phyloP scores from a whole-genome alignment of 2,329 filamentous ascomycete species.

The Ascosphaera aggregata region DNA sequence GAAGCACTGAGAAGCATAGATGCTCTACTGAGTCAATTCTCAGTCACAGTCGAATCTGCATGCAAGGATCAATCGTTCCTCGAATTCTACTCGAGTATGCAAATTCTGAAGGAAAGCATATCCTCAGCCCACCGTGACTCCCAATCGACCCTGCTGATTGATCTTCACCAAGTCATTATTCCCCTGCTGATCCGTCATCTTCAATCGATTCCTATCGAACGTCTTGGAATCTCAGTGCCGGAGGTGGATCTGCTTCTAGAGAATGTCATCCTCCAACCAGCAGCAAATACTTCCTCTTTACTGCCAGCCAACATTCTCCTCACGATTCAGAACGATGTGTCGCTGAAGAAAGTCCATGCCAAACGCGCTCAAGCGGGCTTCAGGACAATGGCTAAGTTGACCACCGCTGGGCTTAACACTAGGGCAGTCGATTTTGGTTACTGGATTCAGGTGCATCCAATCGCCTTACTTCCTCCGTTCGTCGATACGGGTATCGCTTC shows the following conservation, averaged over 20 bases:
- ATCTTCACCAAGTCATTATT: constrained; percentile 57
- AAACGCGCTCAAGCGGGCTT: constrained; percentile 39
- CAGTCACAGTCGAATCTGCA: constrained; percentile 43
- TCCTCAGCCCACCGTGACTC: constrained; percentile 39
- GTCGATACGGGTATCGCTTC: constrained; percentile 67
- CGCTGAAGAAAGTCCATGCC: constrained; percentile 56
- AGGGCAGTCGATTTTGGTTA: constrained; percentile 75
- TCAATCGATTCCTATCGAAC: constrained; percentile 74
- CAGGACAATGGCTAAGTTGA: constrained; percentile 51
- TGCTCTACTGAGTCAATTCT: constrained; percentile 42
- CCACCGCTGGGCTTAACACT: constrained; percentile 60
- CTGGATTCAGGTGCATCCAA: constrained; percentile 60
- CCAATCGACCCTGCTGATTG: constrained; percentile 49
- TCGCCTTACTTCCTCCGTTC: constrained; percentile 39
- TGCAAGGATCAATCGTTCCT: constrained; percentile 48
- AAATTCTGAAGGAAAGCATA: constrained; percentile 45
- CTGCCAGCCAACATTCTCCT: constrained; percentile 63
- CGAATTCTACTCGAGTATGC: constrained; percentile 41
- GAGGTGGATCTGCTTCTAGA: constrained; percentile 70
- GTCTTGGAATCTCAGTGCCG: constrained; percentile 67
- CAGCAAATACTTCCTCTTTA: constrained; percentile 63
- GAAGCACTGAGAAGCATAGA: constrained; percentile 51
- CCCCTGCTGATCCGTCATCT: constrained; percentile 54
- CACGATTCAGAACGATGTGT: constrained; percentile 66
- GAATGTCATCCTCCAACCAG: constrained; percentile 76